Percentiles rank a stretch among this genome's conserved stretches.
phyloP scores from a whole-genome alignment of 106 monocot species.

The Platanthera guangdongensis region DNA sequence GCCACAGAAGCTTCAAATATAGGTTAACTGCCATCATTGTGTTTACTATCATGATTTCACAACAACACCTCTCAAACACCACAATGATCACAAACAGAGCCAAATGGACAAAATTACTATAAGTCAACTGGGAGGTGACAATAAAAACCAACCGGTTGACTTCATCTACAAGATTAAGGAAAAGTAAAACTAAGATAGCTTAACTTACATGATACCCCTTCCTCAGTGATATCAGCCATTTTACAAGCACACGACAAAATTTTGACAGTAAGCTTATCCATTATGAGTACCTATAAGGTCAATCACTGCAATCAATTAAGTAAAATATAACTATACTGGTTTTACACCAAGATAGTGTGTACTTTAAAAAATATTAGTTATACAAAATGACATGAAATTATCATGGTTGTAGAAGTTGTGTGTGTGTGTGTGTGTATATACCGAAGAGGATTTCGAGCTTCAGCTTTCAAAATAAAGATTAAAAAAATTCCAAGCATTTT shows the following conservation, averaged over 20 bases:
- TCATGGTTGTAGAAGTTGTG: no score
- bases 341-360: not conserved
- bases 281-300: slow-evolving; percentile 15
- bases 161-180: not conserved
- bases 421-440: no score
- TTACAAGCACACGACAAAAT: slow-evolving; percentile 20
- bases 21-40: no score
- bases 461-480: no score
- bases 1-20: no score
- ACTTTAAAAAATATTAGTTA: not conserved
- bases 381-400: no score
- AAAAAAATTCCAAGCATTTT: no score
- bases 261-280: slow-evolving; percentile 18
- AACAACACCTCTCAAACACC: no score
- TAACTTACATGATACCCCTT: slow-evolving; percentile 21
- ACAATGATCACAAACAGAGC: no score
- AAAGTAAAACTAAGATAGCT: not conserved
- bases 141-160: not conserved
- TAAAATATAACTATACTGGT: not conserved
- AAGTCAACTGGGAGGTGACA: not conserved
- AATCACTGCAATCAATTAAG: not conserved
- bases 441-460: no score
- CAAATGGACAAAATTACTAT: not conserved
- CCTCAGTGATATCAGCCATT: slow-evolving; percentile 17
- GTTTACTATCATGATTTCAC: no score